Conservation (phyloP, 1,284 basidiomycete species). For the Malassezia pachydermatis region DNA sequence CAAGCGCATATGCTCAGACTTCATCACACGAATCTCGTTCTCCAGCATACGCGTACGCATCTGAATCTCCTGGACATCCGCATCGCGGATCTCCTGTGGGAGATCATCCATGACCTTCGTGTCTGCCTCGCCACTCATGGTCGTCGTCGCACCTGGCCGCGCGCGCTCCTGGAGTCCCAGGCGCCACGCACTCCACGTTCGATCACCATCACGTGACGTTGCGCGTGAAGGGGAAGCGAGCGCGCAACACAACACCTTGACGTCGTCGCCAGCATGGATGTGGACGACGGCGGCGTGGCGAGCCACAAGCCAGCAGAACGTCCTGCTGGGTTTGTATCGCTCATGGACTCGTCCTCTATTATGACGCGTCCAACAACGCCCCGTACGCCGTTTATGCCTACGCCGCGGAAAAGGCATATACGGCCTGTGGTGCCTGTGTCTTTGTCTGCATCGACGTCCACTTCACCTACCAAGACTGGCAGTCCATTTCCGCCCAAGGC, state of each 20-base stretch:
- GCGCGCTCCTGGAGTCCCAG: too few relatives aligned
- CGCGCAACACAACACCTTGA: conserved; percentile 7
- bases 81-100: conserved; percentile 40
- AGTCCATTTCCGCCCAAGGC: neutral
- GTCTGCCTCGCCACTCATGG: conserved; percentile 9
- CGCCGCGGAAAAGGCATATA: conserved; percentile 11
- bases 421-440: conserved; percentile 5
- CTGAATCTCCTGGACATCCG: conserved; percentile 38
- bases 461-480: neutral
- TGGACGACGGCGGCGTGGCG: neutral
- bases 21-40: conserved; percentile 47
- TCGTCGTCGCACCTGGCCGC: conserved; percentile 4
- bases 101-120: conserved; percentile 12
- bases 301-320: neutral
- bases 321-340: conserved; percentile 5
- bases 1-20: conserved; percentile 70
- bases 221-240: conserved; percentile 4
- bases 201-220: conserved; percentile 12
- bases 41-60: conserved; percentile 45
- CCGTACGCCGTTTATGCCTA: conserved; percentile 18
- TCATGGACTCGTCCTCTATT: neutral
- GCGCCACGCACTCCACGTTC: conserved; percentile 5
- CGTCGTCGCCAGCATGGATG: conserved; percentile 7
- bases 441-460: neutral
- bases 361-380: conserved; percentile 1